Percentiles rank a stretch among this genome's conserved stretches.
Conservation (phyloP, 2,329 filamentous ascomycete genomes). For the Colletotrichum graminicola region DNA sequence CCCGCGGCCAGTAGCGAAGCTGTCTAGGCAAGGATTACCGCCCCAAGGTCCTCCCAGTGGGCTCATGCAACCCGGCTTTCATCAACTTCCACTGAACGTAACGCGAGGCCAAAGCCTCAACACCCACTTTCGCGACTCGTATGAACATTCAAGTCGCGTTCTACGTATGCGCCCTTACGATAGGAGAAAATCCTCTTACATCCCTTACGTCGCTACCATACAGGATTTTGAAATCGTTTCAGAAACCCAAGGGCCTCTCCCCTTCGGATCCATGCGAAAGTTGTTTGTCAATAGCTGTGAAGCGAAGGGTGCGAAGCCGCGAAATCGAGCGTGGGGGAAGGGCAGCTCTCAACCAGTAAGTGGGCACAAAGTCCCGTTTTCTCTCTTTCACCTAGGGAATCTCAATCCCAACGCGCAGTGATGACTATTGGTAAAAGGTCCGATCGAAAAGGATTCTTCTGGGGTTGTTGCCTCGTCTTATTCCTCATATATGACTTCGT, state of each 20-base stretch:
- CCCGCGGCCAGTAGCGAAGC: conserved; percentile 23
- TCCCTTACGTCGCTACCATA: background rate
- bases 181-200: background rate
- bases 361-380: conserved; percentile 1
- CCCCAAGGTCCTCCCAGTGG: conserved; percentile 16
- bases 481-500: conserved; percentile 41
- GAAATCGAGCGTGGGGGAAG: conserved; percentile 11
- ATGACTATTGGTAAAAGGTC: conserved; percentile 76
- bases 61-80: conserved; percentile 18
- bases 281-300: conserved; percentile 20
- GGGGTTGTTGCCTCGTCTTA: conserved; percentile 55
- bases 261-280: conserved; percentile 28
- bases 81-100: conserved; percentile 31
- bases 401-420: conserved; percentile 52
- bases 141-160: background rate
- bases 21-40: conserved; percentile 35
- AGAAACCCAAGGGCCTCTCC: background rate
- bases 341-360: conserved; percentile 16
- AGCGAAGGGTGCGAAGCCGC: conserved; percentile 35
- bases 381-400: background rate
- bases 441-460: conserved; percentile 63
- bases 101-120: conserved; percentile 39
- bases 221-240: background rate
- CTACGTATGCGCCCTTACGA: conserved; percentile 11
- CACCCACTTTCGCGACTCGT: conserved; percentile 20